Base-by-base conservation (phyloP, 2,329 filamentous ascomycete species). In the Sphaerostilbella broomeana region DNA sequence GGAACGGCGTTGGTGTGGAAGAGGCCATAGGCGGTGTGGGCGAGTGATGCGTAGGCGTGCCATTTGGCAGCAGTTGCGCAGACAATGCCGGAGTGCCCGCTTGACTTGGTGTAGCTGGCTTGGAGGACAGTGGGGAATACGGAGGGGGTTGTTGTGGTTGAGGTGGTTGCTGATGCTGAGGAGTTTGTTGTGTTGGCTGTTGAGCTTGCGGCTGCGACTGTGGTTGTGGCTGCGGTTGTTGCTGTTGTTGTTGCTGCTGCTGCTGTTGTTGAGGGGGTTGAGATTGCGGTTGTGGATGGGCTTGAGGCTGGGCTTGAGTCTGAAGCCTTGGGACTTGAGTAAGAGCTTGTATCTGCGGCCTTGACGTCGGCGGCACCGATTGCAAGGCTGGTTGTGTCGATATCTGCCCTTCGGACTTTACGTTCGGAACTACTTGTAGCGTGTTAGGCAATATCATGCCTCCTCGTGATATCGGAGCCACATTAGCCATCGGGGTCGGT, bases 351-450 rank as follows among this genome's bases (percentile, higher is more conserved):
- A 54, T 44, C 30, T 54, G 49, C 34, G 54, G 47, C 34, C 52
- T 36, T 53, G 51, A 29, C 52, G 51, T 21, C 38, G 55, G 50
- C 24, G 55, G 38, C 34, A 53, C 49, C 10, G 56, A 50, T 25
- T 60, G 56, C 19, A 56, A 43, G 18, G 51, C 44, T 30, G 60
- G 58, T 16, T 61, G 59, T 25, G 56, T 51, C 24, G 53, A 52
- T 13, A 57, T 40, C 45, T 56, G 51, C 30, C 51, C 42, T 40
- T 51, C 33, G 53, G 43, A 22, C 48, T 46, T 16, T 49, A 47
- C n/a, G n/a, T n/a, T n/a, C n/a, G n/a, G n/a, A n/a, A n/a, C n/a
- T n/a, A n/a, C 34, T 59, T 58, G 16, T 52, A 51, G 6, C 12
- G 37, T 37, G 13, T 28, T 38, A 13, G 41, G 41, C 21, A 43